A percentile compares a stretch with the other conserved stretches of the same genome.
These are phyloP conservation scores for Trichophyton verrucosum DNA, from an alignment of 2,329 filamentous ascomycete species.

Conservation along the genomic window DNA sequence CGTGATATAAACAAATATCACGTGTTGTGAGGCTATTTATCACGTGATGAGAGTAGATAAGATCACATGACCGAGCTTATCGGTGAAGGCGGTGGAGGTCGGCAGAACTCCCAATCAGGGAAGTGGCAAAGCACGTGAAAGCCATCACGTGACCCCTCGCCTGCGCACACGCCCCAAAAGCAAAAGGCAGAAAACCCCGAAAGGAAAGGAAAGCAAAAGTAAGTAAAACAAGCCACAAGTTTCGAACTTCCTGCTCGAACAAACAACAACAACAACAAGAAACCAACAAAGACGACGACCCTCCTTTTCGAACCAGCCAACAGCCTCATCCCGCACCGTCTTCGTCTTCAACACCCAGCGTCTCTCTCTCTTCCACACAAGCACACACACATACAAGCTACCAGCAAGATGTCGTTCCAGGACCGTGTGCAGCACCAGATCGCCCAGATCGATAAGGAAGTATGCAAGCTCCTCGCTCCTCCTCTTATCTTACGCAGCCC, in stretches of 20 bases:
- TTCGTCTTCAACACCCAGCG: no score
- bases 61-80: neutral
- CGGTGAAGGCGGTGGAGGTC: neutral
- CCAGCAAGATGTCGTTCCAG: conserved; percentile 34
- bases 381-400: neutral
- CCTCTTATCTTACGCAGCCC: neutral
- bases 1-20: neutral
- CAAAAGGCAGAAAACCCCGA: neutral
- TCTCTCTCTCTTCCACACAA: neutral
- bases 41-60: neutral
- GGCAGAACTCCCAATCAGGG: neutral
- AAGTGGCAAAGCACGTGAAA: neutral
- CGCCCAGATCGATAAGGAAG: conserved; percentile 57
- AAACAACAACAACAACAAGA: no score
- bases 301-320: no score
- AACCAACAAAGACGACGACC: no score
- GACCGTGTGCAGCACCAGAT: conserved; percentile 52
- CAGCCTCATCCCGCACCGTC: no score
- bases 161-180: neutral
- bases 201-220: neutral
- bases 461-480: conserved; percentile 19
- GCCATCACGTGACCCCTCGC: neutral
- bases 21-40: neutral
- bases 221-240: neutral
- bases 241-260: neutral